Evolutionary conservation across 768 basidiomycete genomes (phyloP).

Genomic region (Postia placenta): DNA sequence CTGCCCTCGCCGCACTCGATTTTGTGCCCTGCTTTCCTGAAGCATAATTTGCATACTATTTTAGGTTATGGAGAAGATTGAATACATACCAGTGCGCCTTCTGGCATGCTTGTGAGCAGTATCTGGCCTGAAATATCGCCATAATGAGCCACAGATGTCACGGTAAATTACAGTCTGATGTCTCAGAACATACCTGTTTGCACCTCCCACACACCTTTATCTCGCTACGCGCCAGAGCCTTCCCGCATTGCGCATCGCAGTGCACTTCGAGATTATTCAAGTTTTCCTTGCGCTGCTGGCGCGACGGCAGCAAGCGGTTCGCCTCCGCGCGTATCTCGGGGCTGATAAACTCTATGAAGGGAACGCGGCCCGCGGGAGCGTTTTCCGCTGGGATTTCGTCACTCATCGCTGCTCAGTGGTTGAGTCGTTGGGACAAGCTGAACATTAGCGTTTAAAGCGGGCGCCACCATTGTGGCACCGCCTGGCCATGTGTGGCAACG

Average conservation of each 20-base stretch:
- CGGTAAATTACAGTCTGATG: background rate
- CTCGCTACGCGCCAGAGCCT: background rate
- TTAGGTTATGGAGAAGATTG: background rate
- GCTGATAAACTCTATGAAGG: background rate
- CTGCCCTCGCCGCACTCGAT: background rate
- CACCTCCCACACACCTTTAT: background rate
- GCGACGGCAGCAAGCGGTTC: background rate
- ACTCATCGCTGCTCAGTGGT: background rate
- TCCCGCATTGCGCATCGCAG: background rate
- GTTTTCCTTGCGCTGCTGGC: background rate
- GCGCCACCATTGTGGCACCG: background rate
- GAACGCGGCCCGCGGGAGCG: background rate
- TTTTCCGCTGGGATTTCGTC: background rate
- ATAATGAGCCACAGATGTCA: background rate
- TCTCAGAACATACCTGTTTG: background rate
- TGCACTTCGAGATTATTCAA: background rate
- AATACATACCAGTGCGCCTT: background rate
- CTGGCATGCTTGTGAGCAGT: background rate
- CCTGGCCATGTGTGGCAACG: background rate
- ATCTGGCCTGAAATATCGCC: background rate
- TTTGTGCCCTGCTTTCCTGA: background rate
- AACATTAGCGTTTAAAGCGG: background rate
- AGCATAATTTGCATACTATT: background rate
- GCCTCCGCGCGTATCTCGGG: background rate
- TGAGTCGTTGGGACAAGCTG: background rate